Base-by-base conservation (phyloP, 1,284 basidiomycete species). In the Ustilago cynodontis region DNA sequence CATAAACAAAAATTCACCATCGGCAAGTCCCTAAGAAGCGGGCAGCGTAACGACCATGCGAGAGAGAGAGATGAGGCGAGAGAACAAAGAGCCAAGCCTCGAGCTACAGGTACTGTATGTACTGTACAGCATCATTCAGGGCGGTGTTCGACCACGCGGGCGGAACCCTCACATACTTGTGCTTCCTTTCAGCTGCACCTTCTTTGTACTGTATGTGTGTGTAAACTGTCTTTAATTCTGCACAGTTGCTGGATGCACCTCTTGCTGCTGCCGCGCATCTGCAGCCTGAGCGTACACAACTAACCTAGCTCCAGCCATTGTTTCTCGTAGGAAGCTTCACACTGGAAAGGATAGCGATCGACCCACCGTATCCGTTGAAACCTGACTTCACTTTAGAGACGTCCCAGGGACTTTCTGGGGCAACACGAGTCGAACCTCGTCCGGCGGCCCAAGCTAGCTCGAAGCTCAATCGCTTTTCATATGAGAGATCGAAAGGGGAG, bases 81-180 rank as follows among this genome's bases (percentile, higher is more conserved):
- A 33, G 31, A 5, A 45, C 3, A 20, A 45, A 20, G n/a, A 45
- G 43, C 43, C 43, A 45, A 45, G 43, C 22, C 43, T 37, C 35
- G 14, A 45, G 8, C 43, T 22, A 33, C 31, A 45, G 8, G 18
- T 22, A 33, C 31, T 33, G 31, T 33, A 33, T 33, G 31, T 11
- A 33, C 31, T 33, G 31, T 33, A 33, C 31, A 5, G n/a, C 22
- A 20, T 22, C n/a, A 45, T 45, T 45, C 43, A 45, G 43, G 43
- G 43, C 43, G 43, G 43, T 45, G 43, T 22, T n/a, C 11, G 43
- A 45, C 43, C 43, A 45, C 43, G 43, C 43, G 43, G 43, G 35
- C 35, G 35, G 14, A 45, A 45, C 11, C 31, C 11, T 5, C 31
- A 33, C 43, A 45, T n/a, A 4, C 43, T 45, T 22, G 7, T 45